Percentiles rank a stretch among this genome's conserved stretches.
Evolutionary conservation across 768 basidiomycete genomes (phyloP).

Genomic region (Pleurotus ostreatus): DNA sequence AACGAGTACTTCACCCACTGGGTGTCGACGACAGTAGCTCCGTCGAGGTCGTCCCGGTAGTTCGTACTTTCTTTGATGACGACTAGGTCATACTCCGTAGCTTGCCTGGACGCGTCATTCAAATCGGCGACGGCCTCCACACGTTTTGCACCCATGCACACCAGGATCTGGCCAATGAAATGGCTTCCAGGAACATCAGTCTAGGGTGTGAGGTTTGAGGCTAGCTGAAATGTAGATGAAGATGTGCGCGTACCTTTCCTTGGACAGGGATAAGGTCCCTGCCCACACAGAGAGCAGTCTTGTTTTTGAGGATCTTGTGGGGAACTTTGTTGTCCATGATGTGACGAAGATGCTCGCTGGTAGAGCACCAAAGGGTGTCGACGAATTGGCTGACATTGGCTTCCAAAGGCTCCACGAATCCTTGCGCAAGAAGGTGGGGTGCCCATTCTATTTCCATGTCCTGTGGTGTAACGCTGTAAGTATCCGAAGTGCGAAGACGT

Average conservation of each 20-base stretch:
- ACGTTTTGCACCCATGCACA: constrained; percentile 71
- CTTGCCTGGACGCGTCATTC: constrained; percentile 32
- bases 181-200: constrained; percentile 7
- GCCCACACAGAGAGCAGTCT: constrained; percentile 59
- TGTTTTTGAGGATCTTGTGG: constrained; percentile 50
- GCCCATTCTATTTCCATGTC: constrained; percentile 53
- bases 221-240: constrained; percentile 34
- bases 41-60: constrained; percentile 21
- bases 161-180: constrained; percentile 48
- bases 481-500: neutral
- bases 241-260: constrained; percentile 9
- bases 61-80: constrained; percentile 50
- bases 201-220: constrained; percentile 7
- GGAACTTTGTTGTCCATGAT: constrained; percentile 56
- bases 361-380: constrained; percentile 44
- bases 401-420: constrained; percentile 37
- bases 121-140: constrained; percentile 64
- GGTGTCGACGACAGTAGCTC: constrained; percentile 45
- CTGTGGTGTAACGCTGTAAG: constrained; percentile 17
- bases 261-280: constrained; percentile 45
- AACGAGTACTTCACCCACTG: constrained; percentile 79
- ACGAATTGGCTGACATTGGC: constrained; percentile 42
- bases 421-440: constrained; percentile 55
- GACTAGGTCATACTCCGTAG: constrained; percentile 52
- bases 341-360: constrained; percentile 48